Evolutionary conservation across 2,329 filamentous ascomycete genomes (phyloP).

Genomic region (Phoma sp.): DNA sequence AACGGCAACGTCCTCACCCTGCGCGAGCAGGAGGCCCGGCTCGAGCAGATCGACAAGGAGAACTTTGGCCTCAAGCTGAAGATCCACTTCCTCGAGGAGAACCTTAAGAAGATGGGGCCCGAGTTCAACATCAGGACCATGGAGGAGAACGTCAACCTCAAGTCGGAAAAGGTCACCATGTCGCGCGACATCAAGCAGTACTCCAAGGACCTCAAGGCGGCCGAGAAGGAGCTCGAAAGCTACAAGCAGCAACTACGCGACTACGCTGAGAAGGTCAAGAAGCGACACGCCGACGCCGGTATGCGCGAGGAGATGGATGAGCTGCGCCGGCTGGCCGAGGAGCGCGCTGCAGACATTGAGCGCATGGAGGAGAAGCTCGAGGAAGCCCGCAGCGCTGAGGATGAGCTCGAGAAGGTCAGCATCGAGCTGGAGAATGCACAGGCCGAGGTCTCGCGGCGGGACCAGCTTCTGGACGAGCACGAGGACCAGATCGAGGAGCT

Average conservation of each 20-base stretch:
- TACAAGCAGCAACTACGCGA: constrained; percentile 84
- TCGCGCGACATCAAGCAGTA: constrained; percentile 84
- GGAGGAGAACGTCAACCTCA: constrained; percentile 94
- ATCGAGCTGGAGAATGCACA: constrained; percentile 45
- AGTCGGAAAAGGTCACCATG: constrained; percentile 90
- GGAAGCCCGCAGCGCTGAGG: constrained; percentile 36
- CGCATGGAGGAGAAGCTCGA: constrained; percentile 44
- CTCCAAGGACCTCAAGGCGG: constrained; percentile 80
- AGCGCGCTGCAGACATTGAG: constrained; percentile 48
- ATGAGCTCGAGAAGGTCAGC: constrained; percentile 46
- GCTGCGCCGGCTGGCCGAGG: constrained; percentile 53
- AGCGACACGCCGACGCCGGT: constrained; percentile 74
- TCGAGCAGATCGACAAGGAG: constrained; percentile 96
- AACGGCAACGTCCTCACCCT: constrained; percentile 90
- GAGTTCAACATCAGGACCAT: constrained; percentile 88
- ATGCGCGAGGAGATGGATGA: constrained; percentile 67
- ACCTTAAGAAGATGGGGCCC: constrained; percentile 82
- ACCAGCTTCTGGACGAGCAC: constrained; percentile 46
- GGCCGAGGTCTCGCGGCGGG: constrained; percentile 42
- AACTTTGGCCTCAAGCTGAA: constrained; percentile 77
- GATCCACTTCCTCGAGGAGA: constrained; percentile 94
- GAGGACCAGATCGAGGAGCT: constrained; percentile 47
- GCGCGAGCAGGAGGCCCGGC: constrained; percentile 90
- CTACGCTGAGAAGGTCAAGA: constrained; percentile 80
- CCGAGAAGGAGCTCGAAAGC: constrained; percentile 84